phyloP scores from a whole-genome alignment of 1,284 basidiomycete genomes.

The Anthracocystis walkeri region DNA sequence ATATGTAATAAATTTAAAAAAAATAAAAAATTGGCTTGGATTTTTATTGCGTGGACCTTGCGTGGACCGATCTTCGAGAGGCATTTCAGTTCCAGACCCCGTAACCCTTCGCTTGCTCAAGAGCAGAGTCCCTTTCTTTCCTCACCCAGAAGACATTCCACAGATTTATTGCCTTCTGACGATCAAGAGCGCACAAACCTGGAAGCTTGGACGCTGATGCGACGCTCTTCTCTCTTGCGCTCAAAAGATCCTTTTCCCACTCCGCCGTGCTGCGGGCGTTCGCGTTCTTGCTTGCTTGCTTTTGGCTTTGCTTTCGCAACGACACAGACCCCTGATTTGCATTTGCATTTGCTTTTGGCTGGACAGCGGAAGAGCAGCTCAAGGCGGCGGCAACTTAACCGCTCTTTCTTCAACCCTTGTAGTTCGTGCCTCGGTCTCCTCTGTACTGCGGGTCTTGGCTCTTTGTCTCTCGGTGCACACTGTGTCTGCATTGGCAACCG shows the following conservation, averaged over 20 bases:
- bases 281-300: neutral
- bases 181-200: too few species aligned
- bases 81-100: conserved; percentile 38
- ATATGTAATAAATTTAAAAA: neutral
- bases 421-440: neutral
- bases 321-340: neutral
- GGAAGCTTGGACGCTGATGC: neutral
- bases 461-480: neutral
- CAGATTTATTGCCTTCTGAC: too few species aligned
- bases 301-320: too few species aligned
- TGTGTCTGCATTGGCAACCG: neutral
- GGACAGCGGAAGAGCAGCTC: neutral
- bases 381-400: conserved; percentile 4
- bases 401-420: neutral
- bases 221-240: neutral
- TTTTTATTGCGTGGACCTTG: too few species aligned
- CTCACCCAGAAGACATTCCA: neutral
- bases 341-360: neutral
- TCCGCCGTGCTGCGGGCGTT: conserved; percentile 2
- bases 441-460: neutral
- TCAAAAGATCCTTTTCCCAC: neutral
- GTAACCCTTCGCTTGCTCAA: neutral
- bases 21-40: neutral
- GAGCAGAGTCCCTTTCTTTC: neutral
- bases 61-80: conserved; percentile 43